Conservation (phyloP, 1,139 yeast genomes). For the Suhomyces wounanorum region DNA sequence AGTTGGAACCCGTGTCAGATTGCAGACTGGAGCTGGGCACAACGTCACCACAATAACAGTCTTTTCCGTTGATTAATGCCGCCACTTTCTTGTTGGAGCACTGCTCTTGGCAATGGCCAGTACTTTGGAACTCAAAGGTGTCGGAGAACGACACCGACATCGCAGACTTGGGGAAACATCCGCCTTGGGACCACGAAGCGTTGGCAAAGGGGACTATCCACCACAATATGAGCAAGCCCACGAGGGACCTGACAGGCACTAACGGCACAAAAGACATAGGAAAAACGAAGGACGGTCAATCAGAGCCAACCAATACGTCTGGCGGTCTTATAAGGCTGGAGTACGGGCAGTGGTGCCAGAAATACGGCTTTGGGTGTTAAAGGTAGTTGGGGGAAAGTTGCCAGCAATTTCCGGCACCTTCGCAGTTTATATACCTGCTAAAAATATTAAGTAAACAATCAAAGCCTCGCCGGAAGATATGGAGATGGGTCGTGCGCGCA, state of each 20-base stretch:
- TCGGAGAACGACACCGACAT: slow-evolving; percentile 30
- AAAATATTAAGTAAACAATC: slow-evolving; percentile 11
- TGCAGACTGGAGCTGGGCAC: slow-evolving; percentile 36
- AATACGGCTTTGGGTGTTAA: neutral
- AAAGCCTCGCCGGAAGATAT: slow-evolving; percentile 5
- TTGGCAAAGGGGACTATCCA: slow-evolving; percentile 9
- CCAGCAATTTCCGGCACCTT: neutral
- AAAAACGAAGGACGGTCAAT: slow-evolving; percentile 4
- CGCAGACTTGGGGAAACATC: slow-evolving; percentile 36
- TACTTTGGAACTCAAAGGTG: slow-evolving; percentile 49
- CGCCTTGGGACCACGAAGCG: slow-evolving; percentile 29
- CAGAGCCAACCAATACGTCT: slow-evolving; percentile 3
- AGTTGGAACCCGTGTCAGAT: slow-evolving; percentile 35
- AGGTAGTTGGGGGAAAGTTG: neutral
- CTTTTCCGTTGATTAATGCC: slow-evolving; percentile 54
- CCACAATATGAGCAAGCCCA: slow-evolving; percentile 3
- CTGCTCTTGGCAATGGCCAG: slow-evolving; percentile 49
- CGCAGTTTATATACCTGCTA: slow-evolving; percentile 12
- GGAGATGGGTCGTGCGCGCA: slow-evolving; percentile 3
- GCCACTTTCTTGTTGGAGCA: slow-evolving; percentile 52
- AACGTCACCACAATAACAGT: slow-evolving; percentile 63
- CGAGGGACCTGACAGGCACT: neutral
- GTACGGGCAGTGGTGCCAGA: neutral
- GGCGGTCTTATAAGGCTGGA: slow-evolving; percentile 1
- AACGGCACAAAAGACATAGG: neutral